Evolutionary conservation across 495 filamentous ascomycete genomes (phyloP), one percentile per base, ranked within the genome.

Genomic region (Bacidia gigantensis): DNA sequence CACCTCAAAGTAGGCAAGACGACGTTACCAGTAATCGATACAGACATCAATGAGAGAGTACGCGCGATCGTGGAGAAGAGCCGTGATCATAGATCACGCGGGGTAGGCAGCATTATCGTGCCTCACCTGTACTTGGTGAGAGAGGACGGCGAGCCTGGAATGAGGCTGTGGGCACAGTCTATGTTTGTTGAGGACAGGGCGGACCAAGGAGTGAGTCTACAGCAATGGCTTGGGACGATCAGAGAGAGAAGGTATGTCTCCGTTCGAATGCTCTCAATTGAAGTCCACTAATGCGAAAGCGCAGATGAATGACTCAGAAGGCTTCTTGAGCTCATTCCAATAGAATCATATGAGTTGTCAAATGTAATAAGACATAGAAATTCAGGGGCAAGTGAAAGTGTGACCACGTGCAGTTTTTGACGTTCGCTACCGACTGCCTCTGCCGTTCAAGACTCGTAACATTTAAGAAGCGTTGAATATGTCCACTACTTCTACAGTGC

Each of bases 91-190:
- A 74, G 80, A 62, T 75, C 80, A 18, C 86, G 83, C 66, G 87
- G 89, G 2, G 87, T 86, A 10, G 92, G 92, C 42, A 93, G 86
- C 64, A 95, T 97, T 55, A 75, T 85, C 26, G 80, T 94, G 46
- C 93, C 93, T 24, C 86, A 93, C 60, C 72, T 98, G 51, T 97
- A 97, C 60, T 77, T 97, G 57, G 84, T 98, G 47, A 80, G 88
- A 56, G 89, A 95, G 65, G 92, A 97, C 60, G 92, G 92, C 26
- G 92, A 98, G 70, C 92, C 92, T 21, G 87, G 86, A 48, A 72
- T 98, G 67, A 89, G 89, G 64, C 69, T 98, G 55, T 98, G 92
- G 92, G 92, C 92, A 23, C 87, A 92, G 75, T 95, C 93, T 42
- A 76, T 96, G 72, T 69, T 97, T 65, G 82, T 98, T 47, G 92